These are phyloP conservation scores for Boechera divaricarpa DNA, from an alignment of 345 rosid species.

Conservation along the genomic window DNA sequence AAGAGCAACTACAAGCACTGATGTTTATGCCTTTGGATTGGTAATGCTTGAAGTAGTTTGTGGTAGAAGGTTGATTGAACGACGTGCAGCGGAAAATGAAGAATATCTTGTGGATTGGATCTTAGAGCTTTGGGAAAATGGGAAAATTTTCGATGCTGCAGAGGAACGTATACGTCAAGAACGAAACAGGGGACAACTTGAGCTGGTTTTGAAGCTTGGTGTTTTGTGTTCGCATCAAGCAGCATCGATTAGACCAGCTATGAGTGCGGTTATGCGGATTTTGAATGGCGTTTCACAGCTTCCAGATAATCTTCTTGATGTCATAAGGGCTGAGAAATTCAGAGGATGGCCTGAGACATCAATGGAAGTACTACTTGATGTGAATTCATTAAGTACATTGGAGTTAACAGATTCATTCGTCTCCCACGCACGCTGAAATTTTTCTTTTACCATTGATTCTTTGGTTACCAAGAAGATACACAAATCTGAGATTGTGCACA, in stretches of 20 bases:
- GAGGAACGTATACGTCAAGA: slow-evolving; percentile 39
- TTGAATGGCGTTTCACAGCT: slow-evolving; percentile 33
- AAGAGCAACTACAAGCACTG: slow-evolving; percentile 49
- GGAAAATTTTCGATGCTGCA: slow-evolving; percentile 39
- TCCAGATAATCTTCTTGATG: slow-evolving; percentile 33
- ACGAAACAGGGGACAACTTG: slow-evolving; percentile 23
- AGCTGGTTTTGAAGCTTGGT: slow-evolving; percentile 49
- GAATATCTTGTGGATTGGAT: slow-evolving; percentile 49
- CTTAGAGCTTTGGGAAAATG: slow-evolving; percentile 47
- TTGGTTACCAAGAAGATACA: not conserved
- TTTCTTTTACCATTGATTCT: not conserved
- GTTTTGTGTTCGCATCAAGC: slow-evolving; percentile 44
- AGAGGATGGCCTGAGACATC: slow-evolving; percentile 21
- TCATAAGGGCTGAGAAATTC: slow-evolving; percentile 19
- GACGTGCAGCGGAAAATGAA: slow-evolving; percentile 13
- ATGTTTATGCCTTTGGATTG: slow-evolving; percentile 54
- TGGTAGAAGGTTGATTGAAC: slow-evolving; percentile 51
- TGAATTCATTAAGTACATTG: not conserved
- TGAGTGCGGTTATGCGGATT: slow-evolving; percentile 36
- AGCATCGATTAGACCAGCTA: slow-evolving; percentile 42
- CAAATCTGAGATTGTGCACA: not conserved
- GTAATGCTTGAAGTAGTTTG: slow-evolving; percentile 54
- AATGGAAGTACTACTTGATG: slow-evolving; percentile 2
- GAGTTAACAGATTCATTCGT: not conserved
- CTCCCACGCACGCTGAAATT: slow-evolving; percentile 20